Base-by-base conservation (phyloP, 805 yeast species). In the Dipodascopsis uninucleata region DNA sequence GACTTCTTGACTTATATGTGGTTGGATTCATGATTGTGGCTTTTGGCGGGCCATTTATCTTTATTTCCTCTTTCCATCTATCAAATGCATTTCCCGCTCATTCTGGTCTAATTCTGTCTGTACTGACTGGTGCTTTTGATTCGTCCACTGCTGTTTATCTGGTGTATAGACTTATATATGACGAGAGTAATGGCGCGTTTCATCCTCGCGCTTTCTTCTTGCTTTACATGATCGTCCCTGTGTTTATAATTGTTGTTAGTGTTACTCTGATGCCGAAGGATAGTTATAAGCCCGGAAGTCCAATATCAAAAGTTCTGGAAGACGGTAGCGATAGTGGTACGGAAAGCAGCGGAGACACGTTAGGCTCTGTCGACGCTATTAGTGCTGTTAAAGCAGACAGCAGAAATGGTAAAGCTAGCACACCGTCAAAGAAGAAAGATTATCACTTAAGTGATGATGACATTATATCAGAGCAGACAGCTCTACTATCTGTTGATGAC, bases 71-170 rank as follows among this genome's bases (percentile, higher is more conserved):
- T 50, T 88, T 89, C 73, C 97, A 89, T 60, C 71, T 89, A 61
- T 85, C 96, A 5, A 89, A 88, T 61, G 76, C 85, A 22, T 85
- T 88, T 66, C 96, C 96, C 1, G 75, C 76, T 32, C 78, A 77
- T 57, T 82, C 95, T 3, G 96, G 96, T 0, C 73, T 85, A 36
- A 72, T 88, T 17, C 67, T 88, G 54, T 95, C 96, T 0, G 65
- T 86, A 14, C 67, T 89, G 39, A 86, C 96, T 0, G 97, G 97
- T n/a, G 88, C 96, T 0, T 88, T 89, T 61, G 97, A 90, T 64
- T 75, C 95, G 0, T 85, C 95, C 1, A 79, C 94, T n/a, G 96
- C 95, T 0, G 73, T 89, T 36, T 89, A 89, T 60, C 70, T 87
- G 56, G 56, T 76, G 8, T 90, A 88, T 68, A 70, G 95, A 56